phyloP scores from a whole-genome alignment of 495 filamentous ascomycete species.

The Copromyces sp. region DNA sequence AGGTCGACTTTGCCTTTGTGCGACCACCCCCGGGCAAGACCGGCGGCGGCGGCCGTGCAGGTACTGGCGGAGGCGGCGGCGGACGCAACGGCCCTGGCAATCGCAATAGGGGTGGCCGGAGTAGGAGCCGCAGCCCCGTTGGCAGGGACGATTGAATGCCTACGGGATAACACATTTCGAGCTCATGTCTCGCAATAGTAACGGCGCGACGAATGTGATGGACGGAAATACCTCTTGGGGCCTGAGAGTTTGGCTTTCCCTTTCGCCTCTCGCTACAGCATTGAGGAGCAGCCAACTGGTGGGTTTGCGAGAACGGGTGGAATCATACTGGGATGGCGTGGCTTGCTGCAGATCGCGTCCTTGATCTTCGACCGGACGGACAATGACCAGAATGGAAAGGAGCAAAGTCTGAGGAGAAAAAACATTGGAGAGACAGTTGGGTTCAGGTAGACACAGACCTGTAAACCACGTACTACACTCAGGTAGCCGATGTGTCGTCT shows the following conservation, averaged over 20 bases:
- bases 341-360: not conserved
- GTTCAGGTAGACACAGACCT: not conserved
- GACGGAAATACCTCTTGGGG: slow-evolving; percentile 3
- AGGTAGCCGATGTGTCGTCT: slow-evolving; percentile 13
- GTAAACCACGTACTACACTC: not conserved
- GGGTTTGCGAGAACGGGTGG: not conserved
- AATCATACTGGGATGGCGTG: not conserved
- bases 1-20: slow-evolving; percentile 94
- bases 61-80: slow-evolving; percentile 39
- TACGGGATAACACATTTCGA: not conserved
- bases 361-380: not conserved
- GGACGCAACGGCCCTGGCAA: slow-evolving; percentile 20
- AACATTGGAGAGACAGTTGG: not conserved
- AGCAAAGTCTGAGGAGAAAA: not conserved
- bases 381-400: not conserved
- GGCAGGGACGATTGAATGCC: slow-evolving; percentile 1
- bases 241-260: slow-evolving; percentile 17
- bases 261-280: not conserved
- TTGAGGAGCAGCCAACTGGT: not conserved
- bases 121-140: slow-evolving; percentile 33
- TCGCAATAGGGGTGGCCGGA: slow-evolving; percentile 34
- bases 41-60: slow-evolving; percentile 33
- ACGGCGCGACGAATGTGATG: not conserved
- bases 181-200: not conserved
- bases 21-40: slow-evolving; percentile 68